Conservation (phyloP, 1,284 basidiomycete genomes). For the Tilletia indica region DNA sequence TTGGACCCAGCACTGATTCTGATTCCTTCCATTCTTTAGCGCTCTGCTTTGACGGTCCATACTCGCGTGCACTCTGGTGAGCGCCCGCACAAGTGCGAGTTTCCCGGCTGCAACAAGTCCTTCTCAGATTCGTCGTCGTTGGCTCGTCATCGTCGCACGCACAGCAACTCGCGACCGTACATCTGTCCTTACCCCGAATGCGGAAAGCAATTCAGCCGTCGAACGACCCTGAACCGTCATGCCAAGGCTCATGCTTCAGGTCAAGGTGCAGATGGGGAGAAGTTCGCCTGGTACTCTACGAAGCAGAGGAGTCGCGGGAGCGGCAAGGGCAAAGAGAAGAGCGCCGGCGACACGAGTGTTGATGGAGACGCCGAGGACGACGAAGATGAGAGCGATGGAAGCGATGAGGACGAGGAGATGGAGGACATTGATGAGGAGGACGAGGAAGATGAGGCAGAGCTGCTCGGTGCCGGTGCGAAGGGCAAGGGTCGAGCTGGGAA, state of each 20-base stretch:
- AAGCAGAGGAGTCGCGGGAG: not conserved
- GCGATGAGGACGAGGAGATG: constrained; percentile 11
- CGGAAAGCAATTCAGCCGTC: constrained; percentile 54
- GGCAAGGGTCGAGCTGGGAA: not conserved
- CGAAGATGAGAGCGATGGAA: not conserved
- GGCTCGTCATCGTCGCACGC: constrained; percentile 70
- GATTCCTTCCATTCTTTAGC: constrained; percentile 17
- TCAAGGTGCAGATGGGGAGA: constrained; percentile 43
- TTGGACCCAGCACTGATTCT: not conserved
- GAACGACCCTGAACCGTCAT: constrained; percentile 55
- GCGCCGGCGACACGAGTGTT: not conserved
- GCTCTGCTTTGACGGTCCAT: constrained; percentile 74
- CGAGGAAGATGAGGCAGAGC: constrained; percentile 1
- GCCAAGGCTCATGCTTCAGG: constrained; percentile 49
- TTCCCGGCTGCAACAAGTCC: constrained; percentile 64
- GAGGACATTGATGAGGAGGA: constrained; percentile 14
- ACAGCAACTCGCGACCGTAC: constrained; percentile 60
- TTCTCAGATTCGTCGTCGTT: constrained; percentile 64
- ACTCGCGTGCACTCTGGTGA: constrained; percentile 82
- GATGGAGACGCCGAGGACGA: not conserved
- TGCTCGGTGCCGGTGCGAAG: not conserved
- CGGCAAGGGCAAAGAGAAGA: not conserved
- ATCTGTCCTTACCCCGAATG: constrained; percentile 53
- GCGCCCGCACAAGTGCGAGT: constrained; percentile 73
- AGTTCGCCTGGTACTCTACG: constrained; percentile 27